A percentile compares a stretch with the other conserved stretches of the same genome.
These are phyloP conservation scores for Coelastrella sp. DNA, from an alignment of 139 green algal genomes.

Conservation along the genomic window DNA sequence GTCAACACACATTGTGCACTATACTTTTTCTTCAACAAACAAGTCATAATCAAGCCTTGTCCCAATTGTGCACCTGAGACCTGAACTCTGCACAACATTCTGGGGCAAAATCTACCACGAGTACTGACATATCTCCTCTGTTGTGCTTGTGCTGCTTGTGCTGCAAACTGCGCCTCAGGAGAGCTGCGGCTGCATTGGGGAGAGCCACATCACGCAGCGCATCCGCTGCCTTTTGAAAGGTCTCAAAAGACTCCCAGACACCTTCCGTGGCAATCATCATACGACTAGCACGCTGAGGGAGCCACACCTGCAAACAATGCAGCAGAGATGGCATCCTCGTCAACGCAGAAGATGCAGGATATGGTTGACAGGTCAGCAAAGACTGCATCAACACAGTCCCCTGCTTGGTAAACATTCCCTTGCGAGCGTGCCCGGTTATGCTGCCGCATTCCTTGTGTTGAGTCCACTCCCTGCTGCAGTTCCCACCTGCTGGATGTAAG, in stretches of 20 bases:
- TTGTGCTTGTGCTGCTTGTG: conserved; percentile 12
- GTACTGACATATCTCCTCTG: conserved; percentile 3
- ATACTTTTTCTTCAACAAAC: not conserved
- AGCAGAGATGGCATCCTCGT: not conserved
- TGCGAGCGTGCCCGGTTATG: no score
- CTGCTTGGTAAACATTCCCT: no score
- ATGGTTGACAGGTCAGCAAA: no score
- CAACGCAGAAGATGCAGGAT: no score
- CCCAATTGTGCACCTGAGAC: conserved; percentile 21
- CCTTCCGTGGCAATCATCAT: conserved; percentile 33
- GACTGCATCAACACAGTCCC: no score
- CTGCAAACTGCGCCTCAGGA: conserved; percentile 2
- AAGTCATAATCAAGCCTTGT: not conserved
- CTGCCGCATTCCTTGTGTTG: not conserved
- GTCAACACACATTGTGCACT: not conserved
- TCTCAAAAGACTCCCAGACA: conserved; percentile 46
- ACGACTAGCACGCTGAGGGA: conserved; percentile 16
- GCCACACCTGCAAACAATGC: conserved; percentile 31
- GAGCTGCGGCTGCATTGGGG: conserved; percentile 27
- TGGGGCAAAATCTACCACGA: conserved; percentile 41
- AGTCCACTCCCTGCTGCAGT: not conserved
- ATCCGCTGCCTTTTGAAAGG: conserved; percentile 19
- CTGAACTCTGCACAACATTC: conserved; percentile 25
- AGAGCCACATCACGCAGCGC: conserved; percentile 7
- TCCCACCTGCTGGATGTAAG: conserved; percentile 48